These are phyloP conservation scores for Penicillium sp. DNA, from an alignment of 2,329 filamentous ascomycete genomes.

Conservation along the genomic window DNA sequence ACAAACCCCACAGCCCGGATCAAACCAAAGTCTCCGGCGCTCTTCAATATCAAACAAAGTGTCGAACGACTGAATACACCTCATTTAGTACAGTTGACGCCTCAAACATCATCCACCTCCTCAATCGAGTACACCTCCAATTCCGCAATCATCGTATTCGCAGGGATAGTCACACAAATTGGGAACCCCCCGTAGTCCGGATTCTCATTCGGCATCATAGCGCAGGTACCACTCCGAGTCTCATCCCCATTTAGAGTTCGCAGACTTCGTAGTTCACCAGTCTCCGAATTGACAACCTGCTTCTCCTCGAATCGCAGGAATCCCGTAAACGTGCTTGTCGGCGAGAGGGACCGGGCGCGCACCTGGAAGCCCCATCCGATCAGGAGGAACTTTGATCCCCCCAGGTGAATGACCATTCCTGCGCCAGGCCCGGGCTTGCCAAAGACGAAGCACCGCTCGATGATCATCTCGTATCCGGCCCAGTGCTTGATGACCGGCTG, in stretches of 20 bases:
- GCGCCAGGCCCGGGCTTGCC: constrained; percentile 47
- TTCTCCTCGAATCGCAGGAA: constrained; percentile 51
- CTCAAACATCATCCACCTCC: constrained; percentile 16
- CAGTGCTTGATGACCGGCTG: constrained; percentile 38
- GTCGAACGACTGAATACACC: background rate
- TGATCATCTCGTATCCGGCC: constrained; percentile 41
- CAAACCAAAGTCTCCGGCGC: background rate
- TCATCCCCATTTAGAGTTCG: constrained; percentile 47
- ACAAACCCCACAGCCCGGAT: background rate
- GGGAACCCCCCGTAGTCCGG: constrained; percentile 62
- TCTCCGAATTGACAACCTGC: constrained; percentile 32
- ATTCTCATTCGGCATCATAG: constrained; percentile 61
- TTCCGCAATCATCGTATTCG: constrained; percentile 50
- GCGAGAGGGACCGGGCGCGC: constrained; percentile 32
- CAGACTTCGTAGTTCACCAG: background rate
- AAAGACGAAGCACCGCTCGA: constrained; percentile 53
- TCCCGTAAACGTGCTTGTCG: constrained; percentile 47
- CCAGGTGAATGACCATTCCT: constrained; percentile 50
- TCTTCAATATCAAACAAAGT: background rate
- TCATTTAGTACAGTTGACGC: background rate
- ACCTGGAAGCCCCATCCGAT: constrained; percentile 53
- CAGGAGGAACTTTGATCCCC: constrained; percentile 47
- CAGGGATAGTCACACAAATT: constrained; percentile 59
- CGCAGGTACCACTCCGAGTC: constrained; percentile 52
- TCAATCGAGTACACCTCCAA: constrained; percentile 24